Conservation (phyloP, 2,329 filamentous ascomycete species). For the Pseudogymnoascus sp. region DNA sequence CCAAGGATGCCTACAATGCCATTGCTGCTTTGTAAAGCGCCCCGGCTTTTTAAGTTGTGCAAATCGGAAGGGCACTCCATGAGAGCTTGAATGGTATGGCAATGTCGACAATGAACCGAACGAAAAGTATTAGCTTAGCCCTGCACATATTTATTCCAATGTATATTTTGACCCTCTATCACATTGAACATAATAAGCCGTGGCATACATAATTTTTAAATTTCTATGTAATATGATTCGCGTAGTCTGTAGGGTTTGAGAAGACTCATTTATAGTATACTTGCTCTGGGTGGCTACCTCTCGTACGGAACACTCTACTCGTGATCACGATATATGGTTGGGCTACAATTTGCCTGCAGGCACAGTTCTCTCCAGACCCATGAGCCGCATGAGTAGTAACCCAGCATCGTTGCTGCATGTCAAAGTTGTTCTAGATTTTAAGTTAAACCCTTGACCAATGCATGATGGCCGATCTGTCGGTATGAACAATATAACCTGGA, state of each 20-base stretch:
- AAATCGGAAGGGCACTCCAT: background rate
- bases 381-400: background rate
- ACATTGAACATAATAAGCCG: background rate
- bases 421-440: background rate
- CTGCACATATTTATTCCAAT: constrained; percentile 5
- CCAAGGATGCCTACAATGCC: constrained; percentile 44
- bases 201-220: background rate
- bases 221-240: background rate
- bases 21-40: constrained; percentile 2
- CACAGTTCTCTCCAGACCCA: background rate
- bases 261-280: background rate
- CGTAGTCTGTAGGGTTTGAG: background rate
- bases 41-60: background rate
- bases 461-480: background rate
- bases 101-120: background rate
- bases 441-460: background rate
- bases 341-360: background rate
- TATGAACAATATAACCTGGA: background rate
- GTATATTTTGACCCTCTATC: background rate
- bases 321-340: background rate
- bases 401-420: background rate
- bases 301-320: background rate
- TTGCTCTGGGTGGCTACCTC: background rate
- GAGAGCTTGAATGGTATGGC: background rate
- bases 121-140: background rate